Conservation (phyloP, 495 filamentous ascomycete genomes). For the Mycothermus thermophilus region DNA sequence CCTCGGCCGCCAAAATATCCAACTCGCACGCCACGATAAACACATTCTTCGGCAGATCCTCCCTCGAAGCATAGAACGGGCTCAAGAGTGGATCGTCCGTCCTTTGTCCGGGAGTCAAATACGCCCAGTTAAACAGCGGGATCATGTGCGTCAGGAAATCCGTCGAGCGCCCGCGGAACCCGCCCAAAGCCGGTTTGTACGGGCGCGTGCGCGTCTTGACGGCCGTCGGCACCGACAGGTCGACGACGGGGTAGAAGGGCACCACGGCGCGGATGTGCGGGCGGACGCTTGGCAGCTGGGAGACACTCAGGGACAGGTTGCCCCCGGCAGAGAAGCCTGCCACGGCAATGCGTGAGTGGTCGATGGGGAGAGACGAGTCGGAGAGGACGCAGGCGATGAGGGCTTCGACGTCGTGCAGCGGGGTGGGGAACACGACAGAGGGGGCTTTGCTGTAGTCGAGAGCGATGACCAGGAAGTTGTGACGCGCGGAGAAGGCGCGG, state of each 20-base stretch:
- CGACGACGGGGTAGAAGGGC: constrained; percentile 21
- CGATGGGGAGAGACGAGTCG: constrained; percentile 21
- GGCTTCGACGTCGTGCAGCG: constrained; percentile 21
- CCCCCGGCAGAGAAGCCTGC: constrained; percentile 26
- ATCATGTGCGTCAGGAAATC: constrained; percentile 15
- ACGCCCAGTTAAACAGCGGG: constrained; percentile 21
- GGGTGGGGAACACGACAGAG: constrained; percentile 16
- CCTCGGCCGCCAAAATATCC: constrained; percentile 26
- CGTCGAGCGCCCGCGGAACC: constrained; percentile 11
- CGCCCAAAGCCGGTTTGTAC: constrained; percentile 21
- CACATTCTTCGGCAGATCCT: constrained; percentile 19
- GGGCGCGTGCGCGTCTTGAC: constrained; percentile 14
- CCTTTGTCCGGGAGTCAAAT: constrained; percentile 12
- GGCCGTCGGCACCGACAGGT: constrained; percentile 9
- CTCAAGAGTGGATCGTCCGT: constrained; percentile 19
- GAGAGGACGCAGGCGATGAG: constrained; percentile 15
- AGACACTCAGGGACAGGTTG: constrained; percentile 19
- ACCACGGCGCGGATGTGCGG: constrained; percentile 17
- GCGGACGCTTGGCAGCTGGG: constrained; percentile 16
- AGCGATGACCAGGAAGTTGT: constrained; percentile 21
- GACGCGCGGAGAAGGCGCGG: constrained; percentile 16
- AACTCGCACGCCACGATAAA: constrained; percentile 42
- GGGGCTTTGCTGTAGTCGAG: constrained; percentile 29
- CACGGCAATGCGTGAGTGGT: constrained; percentile 20
- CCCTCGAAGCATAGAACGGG: constrained; percentile 15